A percentile compares a stretch with the other conserved stretches of the same genome.
Conservation (phyloP, 352 stramenopile genomes). For the Globisporangium ultimum region DNA sequence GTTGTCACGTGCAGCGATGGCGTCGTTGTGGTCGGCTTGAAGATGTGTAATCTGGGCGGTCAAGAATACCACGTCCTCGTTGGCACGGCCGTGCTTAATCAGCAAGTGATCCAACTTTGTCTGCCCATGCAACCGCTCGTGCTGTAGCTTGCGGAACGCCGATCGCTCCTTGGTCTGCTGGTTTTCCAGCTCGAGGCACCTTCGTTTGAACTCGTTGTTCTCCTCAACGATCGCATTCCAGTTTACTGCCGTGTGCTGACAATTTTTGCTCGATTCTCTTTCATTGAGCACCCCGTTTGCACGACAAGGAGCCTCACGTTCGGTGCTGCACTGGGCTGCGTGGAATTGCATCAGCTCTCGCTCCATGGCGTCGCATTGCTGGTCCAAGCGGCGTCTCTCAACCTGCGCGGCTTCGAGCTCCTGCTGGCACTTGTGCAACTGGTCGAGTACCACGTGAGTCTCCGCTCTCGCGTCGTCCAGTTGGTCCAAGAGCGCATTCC, state of each 20-base stretch:
- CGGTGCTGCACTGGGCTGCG: background rate
- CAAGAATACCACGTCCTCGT: conserved; percentile 7
- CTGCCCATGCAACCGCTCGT: conserved; percentile 20
- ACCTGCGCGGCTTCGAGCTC: conserved; percentile 13
- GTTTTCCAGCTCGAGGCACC: conserved; percentile 39
- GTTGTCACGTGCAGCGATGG: conserved; percentile 11
- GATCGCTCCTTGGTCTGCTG: conserved; percentile 25
- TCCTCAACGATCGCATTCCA: background rate
- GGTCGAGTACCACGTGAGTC: conserved; percentile 16
- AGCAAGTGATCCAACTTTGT: conserved; percentile 13
- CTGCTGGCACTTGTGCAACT: conserved; percentile 23
- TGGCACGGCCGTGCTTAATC: conserved; percentile 1
- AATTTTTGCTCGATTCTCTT: too few relatives aligned
- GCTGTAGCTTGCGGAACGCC: conserved; percentile 19
- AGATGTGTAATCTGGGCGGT: conserved; percentile 12
- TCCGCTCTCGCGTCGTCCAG: conserved; percentile 26
- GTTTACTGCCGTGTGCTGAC: background rate
- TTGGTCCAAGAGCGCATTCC: conserved; percentile 47
- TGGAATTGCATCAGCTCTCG: conserved; percentile 2
- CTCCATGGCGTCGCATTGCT: conserved; percentile 31
- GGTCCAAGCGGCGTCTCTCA: conserved; percentile 22
- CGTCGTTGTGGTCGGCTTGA: conserved; percentile 10
- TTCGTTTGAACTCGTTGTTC: conserved; percentile 32
- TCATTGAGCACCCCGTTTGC: too few relatives aligned
- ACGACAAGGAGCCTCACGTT: too few relatives aligned